Conservation (phyloP, 2,329 filamentous ascomycete genomes). For the Penicillium italicum region DNA sequence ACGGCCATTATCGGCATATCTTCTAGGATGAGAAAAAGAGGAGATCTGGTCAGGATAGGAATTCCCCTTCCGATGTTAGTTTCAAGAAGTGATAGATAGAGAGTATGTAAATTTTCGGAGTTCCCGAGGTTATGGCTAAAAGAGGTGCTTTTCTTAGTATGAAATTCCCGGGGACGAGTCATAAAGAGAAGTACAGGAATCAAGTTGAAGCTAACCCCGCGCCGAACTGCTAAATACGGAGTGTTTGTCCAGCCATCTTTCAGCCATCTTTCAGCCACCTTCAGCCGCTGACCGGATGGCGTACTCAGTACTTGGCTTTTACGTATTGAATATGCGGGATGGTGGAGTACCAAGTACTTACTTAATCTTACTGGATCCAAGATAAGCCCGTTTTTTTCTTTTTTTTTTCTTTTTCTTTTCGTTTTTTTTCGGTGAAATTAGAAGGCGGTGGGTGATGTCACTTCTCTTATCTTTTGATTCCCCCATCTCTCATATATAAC, state of each 20-base stretch:
- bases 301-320: constrained; percentile 3
- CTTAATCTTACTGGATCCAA: background rate
- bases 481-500: too few relatives aligned
- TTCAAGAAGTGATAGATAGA: background rate
- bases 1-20: background rate
- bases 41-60: background rate
- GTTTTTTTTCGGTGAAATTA: background rate
- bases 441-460: constrained; percentile 4
- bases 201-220: background rate
- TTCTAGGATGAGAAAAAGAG: background rate
- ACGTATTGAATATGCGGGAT: background rate
- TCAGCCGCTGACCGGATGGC: background rate
- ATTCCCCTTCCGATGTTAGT: background rate
- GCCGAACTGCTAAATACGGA: too few relatives aligned
- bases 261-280: background rate
- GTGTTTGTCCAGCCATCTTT: background rate
- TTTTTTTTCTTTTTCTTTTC: background rate
- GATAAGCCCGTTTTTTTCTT: background rate
- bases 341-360: background rate
- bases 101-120: background rate
- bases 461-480: background rate
- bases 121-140: background rate
- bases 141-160: background rate
- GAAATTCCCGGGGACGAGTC: background rate
- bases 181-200: background rate